Conservation (phyloP, 2,329 filamentous ascomycete species). For the Nemania sp. region DNA sequence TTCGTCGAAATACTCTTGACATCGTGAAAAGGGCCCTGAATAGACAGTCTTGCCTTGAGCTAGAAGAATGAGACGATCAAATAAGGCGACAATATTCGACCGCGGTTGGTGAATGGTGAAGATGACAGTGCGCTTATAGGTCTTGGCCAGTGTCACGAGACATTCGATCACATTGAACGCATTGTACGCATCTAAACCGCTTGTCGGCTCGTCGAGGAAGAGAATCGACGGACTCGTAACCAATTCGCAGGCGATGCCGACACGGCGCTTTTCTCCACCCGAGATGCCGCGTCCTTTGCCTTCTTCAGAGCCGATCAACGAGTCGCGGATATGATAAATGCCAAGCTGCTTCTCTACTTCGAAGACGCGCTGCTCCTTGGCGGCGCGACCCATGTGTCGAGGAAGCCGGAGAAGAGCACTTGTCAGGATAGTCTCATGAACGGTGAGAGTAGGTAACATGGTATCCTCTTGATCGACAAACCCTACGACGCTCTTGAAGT, state of each 20-base stretch:
- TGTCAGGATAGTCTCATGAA: conserved; percentile 96
- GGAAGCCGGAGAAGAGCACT: conserved; percentile 92
- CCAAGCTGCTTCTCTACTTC: conserved; percentile 97
- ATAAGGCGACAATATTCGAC: conserved; percentile 97
- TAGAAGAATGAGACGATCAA: conserved; percentile 89
- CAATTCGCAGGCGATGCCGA: conserved; percentile 95
- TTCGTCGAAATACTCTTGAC: conserved; percentile 89
- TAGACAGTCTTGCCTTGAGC: conserved; percentile 90
- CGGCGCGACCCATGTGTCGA: conserved; percentile 80
- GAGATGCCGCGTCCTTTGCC: conserved; percentile 93
- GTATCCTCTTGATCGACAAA: conserved; percentile 99
- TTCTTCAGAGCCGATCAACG: conserved; percentile 94
- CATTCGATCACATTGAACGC: conserved; percentile 98
- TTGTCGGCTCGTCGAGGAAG: conserved; percentile 96
- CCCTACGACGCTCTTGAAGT: conserved; percentile 90
- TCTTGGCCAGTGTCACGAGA: conserved; percentile 90
- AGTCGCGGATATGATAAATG: conserved; percentile 91
- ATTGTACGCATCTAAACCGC: conserved; percentile 93
- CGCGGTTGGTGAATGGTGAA: conserved; percentile 98
- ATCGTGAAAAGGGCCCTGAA: conserved; percentile 85
- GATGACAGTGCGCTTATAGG: conserved; percentile 94
- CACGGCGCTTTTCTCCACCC: conserved; percentile 92
- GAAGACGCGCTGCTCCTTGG: conserved; percentile 89
- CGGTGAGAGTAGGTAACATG: conserved; percentile 92
- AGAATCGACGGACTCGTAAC: conserved; percentile 97